phyloP scores from a whole-genome alignment of 164 flowering plant species.

The Umbellularia californica region DNA sequence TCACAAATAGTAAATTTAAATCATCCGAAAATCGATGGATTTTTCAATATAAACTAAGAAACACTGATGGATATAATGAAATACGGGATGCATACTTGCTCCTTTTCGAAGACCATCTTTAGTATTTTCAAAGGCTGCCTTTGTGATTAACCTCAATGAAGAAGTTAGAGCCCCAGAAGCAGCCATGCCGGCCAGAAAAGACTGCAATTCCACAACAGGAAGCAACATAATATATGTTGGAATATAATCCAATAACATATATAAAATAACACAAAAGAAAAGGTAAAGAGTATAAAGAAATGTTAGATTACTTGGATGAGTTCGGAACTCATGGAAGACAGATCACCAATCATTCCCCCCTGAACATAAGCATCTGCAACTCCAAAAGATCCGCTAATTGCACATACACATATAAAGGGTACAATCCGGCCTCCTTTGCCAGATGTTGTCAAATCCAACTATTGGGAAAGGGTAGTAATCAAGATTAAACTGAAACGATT shows the following conservation, averaged over 20 bases:
- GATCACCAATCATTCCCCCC: slow-evolving; percentile 84
- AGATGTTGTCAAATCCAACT: slow-evolving; percentile 68
- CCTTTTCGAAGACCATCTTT: slow-evolving; percentile 69
- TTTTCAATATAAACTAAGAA: neutral
- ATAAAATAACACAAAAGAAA: neutral
- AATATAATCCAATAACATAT: neutral
- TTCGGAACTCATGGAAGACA: slow-evolving; percentile 63
- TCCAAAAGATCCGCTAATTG: slow-evolving; percentile 53
- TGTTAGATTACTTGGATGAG: slow-evolving; percentile 45
- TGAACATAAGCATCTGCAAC: slow-evolving; percentile 69
- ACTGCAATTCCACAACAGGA: slow-evolving; percentile 31
- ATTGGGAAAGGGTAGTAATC: neutral
- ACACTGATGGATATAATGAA: neutral
- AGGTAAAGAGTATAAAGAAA: neutral
- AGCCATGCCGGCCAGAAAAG: slow-evolving; percentile 76
- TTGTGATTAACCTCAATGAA: slow-evolving; percentile 59
- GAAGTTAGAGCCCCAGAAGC: slow-evolving; percentile 85
- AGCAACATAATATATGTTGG: neutral
- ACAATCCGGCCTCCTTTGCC: slow-evolving; percentile 68
- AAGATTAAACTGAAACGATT: neutral
- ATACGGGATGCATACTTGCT: slow-evolving; percentile 40
- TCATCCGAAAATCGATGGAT: too few species aligned
- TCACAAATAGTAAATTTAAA: too few species aligned
- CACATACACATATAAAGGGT: slow-evolving; percentile 51
- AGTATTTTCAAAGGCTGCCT: slow-evolving; percentile 70